These are phyloP conservation scores for Vaccinium corymbosum DNA, from an alignment of 148 eudicot genomes.

Conservation along the genomic window DNA sequence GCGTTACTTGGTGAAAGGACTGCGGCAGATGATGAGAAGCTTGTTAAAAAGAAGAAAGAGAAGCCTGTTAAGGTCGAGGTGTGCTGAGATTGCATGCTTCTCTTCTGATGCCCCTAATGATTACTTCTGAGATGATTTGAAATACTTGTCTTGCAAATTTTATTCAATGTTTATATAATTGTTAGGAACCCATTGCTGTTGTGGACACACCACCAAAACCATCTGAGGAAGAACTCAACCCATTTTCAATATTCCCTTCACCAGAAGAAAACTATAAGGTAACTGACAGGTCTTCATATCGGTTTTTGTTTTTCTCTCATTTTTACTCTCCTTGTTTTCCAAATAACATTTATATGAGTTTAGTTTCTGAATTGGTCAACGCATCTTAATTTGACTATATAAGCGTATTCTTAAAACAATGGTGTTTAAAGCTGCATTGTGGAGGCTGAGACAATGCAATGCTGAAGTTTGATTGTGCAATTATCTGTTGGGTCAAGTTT, in stretches of 20 bases:
- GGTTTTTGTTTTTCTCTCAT: neutral
- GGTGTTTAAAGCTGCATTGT: neutral
- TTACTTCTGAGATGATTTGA: constrained; percentile 5
- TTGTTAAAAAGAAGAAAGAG: constrained; percentile 88
- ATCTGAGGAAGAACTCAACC: constrained; percentile 89
- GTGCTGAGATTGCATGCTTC: constrained; percentile 7
- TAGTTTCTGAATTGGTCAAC: neutral
- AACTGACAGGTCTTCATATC: neutral
- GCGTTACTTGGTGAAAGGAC: constrained; percentile 84
- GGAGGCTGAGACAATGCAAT: neutral
- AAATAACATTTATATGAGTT: neutral
- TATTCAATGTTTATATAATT: constrained; percentile 9
- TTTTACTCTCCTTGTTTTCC: neutral
- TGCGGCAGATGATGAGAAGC: constrained; percentile 93
- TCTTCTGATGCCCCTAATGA: neutral
- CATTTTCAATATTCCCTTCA: constrained; percentile 80
- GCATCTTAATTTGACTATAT: neutral
- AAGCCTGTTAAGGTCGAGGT: constrained; percentile 87
- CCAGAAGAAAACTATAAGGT: constrained; percentile 90
- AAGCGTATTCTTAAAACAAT: neutral
- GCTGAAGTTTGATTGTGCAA: neutral
- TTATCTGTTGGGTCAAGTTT: neutral
- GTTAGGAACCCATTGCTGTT: constrained; percentile 49
- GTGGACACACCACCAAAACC: constrained; percentile 45
- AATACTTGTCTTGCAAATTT: neutral